phyloP scores from a whole-genome alignment of 2,329 filamentous ascomycete species.

The Diaporthe longicolla region DNA sequence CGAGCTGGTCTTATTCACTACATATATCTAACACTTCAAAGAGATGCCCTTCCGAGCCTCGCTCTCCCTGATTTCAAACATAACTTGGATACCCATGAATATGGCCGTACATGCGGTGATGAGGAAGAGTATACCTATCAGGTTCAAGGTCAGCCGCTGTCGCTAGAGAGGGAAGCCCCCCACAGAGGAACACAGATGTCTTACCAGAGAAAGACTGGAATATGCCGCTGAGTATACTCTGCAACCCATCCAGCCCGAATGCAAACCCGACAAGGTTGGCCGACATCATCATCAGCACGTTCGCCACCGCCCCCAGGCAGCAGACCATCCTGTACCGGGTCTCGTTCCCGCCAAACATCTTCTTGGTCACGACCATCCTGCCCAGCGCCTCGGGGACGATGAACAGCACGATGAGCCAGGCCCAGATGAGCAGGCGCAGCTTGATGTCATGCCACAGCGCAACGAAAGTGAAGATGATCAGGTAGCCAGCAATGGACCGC shows the following conservation, averaged over 20 bases:
- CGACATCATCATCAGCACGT: conserved; percentile 94
- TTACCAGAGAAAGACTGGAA: conserved; percentile 79
- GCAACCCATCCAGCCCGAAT: conserved; percentile 88
- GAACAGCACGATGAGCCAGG: conserved; percentile 95
- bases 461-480: conserved; percentile 94
- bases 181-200: conserved; percentile 45
- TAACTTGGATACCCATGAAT: conserved; percentile 90
- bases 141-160: background rate
- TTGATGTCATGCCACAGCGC: conserved; percentile 99
- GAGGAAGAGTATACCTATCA: conserved; percentile 78
- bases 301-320: conserved; percentile 83
- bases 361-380: conserved; percentile 77
- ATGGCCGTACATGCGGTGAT: conserved; percentile 78
- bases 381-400: conserved; percentile 89
- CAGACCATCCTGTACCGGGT: conserved; percentile 84
- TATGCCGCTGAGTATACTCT: conserved; percentile 81
- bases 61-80: conserved; percentile 94
- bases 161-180: background rate
- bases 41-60: conserved; percentile 87
- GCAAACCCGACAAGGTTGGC: conserved; percentile 97
- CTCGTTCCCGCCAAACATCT: conserved; percentile 78
- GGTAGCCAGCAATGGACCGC: conserved; percentile 79
- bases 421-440: conserved; percentile 91
- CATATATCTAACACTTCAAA: conserved; percentile 77
- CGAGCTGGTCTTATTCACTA: background rate